These are phyloP conservation scores for Auriscalpium vulgare DNA, from an alignment of 768 basidiomycete genomes.

Conservation along the genomic window DNA sequence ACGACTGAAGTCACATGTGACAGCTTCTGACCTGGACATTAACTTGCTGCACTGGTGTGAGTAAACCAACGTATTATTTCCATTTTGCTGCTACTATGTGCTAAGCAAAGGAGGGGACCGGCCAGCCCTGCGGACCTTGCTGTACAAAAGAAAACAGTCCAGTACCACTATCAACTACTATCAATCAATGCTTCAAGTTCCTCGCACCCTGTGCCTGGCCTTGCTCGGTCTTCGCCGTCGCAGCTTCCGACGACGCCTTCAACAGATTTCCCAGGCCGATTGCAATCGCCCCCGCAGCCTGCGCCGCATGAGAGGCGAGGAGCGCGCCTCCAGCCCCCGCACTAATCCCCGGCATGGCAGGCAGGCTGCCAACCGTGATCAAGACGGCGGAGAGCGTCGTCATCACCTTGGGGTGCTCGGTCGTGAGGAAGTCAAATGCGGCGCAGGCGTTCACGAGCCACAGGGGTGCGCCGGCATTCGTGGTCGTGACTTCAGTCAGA, in stretches of 20 bases:
- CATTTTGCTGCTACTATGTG: no score
- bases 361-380: conserved; percentile 71
- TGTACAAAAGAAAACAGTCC: no score
- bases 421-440: conserved; percentile 65
- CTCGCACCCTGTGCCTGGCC: no score
- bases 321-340: conserved; percentile 66
- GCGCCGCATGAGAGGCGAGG: conserved; percentile 64
- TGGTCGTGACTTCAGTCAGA: conserved; percentile 26
- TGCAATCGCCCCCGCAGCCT: conserved; percentile 74
- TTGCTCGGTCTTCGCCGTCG: conserved; percentile 1
- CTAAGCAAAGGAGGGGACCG: no score
- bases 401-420: conserved; percentile 72
- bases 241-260: conserved; percentile 37
- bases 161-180: no score
- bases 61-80: no score
- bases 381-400: conserved; percentile 68
- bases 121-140: no score
- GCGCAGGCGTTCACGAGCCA: conserved; percentile 75
- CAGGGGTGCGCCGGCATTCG: conserved; percentile 52
- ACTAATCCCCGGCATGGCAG: conserved; percentile 60
- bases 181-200: no score
- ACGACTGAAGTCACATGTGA: no score
- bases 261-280: conserved; percentile 60
- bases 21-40: no score
- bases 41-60: no score